A percentile compares a stretch with the other conserved stretches of the same genome.
These are phyloP conservation scores for Raphanus hybrid DNA, from an alignment of 441 rosid genomes.

Conservation along the genomic window DNA sequence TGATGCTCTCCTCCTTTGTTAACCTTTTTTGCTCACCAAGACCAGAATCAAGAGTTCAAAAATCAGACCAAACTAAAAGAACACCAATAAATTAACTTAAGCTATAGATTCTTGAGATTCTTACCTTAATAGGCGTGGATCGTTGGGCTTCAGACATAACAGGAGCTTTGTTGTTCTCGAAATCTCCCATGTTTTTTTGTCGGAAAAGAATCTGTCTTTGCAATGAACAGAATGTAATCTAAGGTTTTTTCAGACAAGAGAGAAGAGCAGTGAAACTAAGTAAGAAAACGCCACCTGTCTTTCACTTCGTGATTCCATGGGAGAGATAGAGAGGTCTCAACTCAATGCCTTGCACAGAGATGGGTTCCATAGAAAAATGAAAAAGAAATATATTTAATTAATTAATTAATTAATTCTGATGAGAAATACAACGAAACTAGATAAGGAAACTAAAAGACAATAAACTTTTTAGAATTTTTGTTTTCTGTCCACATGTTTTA, in stretches of 20 bases:
- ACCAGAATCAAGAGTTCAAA: background rate
- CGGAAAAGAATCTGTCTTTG: constrained; percentile 27
- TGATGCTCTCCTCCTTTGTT: constrained; percentile 20
- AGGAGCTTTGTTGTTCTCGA: constrained; percentile 6
- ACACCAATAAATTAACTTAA: background rate
- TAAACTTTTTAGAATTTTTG: background rate
- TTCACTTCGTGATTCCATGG: background rate
- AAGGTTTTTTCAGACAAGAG: background rate
- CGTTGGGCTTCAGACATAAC: constrained; percentile 12
- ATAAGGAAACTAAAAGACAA: constrained; percentile 19
- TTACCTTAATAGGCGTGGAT: constrained; percentile 32
- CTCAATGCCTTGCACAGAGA: background rate
- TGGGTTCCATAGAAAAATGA: constrained; percentile 32
- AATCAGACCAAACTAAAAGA: background rate
- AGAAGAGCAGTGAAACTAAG: background rate
- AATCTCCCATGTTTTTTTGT: constrained; percentile 33
- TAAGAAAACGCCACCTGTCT: constrained; percentile 35
- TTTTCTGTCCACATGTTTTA: constrained; percentile 35
- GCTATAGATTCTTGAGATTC: constrained; percentile 4
- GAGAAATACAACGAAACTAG: constrained; percentile 28
- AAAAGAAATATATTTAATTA: no score
- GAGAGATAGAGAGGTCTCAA: constrained; percentile 13
- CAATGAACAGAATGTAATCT: background rate
- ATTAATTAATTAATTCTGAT: constrained; percentile 9
- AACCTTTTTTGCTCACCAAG: background rate